Conservation (phyloP, 192 early-diverging fungal species). For the Coemansia pectinata region DNA sequence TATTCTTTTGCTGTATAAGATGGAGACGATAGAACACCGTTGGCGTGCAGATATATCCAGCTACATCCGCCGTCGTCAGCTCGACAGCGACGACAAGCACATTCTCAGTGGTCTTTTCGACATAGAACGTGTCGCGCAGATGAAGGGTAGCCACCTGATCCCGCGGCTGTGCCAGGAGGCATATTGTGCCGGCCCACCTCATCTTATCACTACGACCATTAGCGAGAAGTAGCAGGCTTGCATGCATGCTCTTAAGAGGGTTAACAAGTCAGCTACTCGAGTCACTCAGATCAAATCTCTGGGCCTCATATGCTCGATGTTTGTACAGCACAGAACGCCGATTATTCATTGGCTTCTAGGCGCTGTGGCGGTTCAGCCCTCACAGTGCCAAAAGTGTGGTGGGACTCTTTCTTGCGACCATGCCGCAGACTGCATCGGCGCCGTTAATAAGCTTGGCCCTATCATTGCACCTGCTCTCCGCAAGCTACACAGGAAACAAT, state of each 20-base stretch:
- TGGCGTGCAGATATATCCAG: background rate
- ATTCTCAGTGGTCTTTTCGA: background rate
- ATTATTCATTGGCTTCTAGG: slow-evolving; percentile 5
- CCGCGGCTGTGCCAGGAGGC: background rate
- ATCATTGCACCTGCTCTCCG: background rate
- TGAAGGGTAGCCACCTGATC: background rate
- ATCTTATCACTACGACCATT: background rate
- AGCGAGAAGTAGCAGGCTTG: background rate
- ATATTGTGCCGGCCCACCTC: background rate
- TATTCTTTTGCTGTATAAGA: background rate
- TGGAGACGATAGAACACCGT: background rate
- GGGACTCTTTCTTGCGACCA: background rate
- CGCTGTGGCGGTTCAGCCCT: background rate
- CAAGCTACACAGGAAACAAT: background rate
- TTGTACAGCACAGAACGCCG: background rate
- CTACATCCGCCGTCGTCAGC: background rate
- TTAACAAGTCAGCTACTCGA: background rate
- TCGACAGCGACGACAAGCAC: background rate
- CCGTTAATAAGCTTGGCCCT: background rate
- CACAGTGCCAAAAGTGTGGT: background rate
- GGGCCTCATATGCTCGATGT: background rate
- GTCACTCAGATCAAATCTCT: background rate
- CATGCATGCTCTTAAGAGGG: background rate
- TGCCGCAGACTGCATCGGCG: background rate
- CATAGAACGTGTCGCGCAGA: background rate